Evolutionary conservation across 2,329 filamentous ascomycete species (phyloP), one percentile per base, ranked within the genome.

Genomic region (Trichoderma hamatum): DNA sequence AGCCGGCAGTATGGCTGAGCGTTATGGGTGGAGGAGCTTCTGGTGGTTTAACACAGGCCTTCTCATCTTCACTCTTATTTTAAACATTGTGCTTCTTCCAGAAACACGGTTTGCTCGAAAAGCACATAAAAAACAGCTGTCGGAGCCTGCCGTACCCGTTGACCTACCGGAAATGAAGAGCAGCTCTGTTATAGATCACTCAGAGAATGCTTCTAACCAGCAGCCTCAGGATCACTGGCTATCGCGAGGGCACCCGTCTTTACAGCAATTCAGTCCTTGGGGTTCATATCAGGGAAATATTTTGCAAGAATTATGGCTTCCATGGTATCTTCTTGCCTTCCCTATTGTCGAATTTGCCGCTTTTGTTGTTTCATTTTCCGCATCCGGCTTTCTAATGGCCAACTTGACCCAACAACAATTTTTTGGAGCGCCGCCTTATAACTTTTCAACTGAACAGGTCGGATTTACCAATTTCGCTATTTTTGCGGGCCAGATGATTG

Each of bases 381-480:
- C 63, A n/a, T 66, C 63, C 11, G 63, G 63, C 13, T 66, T 66
- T 6, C 19, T 66, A 16, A 14, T 58, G 10, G 63, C 52, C 36
- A 66, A 66, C 13, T 58, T 66, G 36, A 66, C 63, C 7, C 63
- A 66, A 5, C 63, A 66, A 3, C 63, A 66, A 21, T 58, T 58
- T 14, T 66, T 66, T 34, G 63, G 52, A 28, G 63, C 63, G 3
- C 63, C 63, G 2, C 63, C 63, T 34, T 66, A 66, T 16, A 66
- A 66, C 28, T 66, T 66, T 7, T 58, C 63, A 13, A 49, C 54
- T 2, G 19, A 66, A 26, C n/a, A 36, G 30, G 63, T 66, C 3
- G 63, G 63, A 10, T 66, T 66, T n/a, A 66, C 63, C 36, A 66
- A 66, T n/a, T 66, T 66, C 24, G 63, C 63, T 19, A 34, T 58